Base-by-base conservation (phyloP, 2,329 filamentous ascomycete species). In the Corinectria fuckeliana region DNA sequence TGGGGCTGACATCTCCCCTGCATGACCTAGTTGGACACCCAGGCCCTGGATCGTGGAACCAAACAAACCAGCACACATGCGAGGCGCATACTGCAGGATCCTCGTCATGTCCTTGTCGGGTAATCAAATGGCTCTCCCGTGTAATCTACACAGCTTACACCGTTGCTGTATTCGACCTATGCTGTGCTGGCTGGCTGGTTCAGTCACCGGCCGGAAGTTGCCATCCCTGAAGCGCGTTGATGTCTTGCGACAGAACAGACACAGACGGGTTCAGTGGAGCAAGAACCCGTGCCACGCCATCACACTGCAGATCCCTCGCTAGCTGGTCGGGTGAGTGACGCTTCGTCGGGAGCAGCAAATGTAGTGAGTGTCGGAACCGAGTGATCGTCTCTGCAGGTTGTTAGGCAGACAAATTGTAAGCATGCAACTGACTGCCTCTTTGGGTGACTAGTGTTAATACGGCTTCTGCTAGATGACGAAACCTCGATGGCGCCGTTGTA, bases 61-160 rank as follows among this genome's bases (percentile, higher is more conserved):
- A 58, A 57, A 53, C 56, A 58, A 58, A 58, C 56, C 36, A 49
- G 20, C 21, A 34, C 44, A 16, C 34, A 49, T 58, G 42, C 21
- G 45, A 49, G 47, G 45, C 26, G 34, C 36, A 23, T 32, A 11
- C 39, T 42, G 28, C 38, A 48, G 44, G n/a, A 16, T 28, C n/a
- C 34, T 32, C 32, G 18, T 34, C 28, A 26, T 52, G 49, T 30
- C 42, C 28, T 41, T 48, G 56, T 42, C 20, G 44, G n/a, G 3
- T 20, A 28, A 26, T 13, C 13, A 13, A 45, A 23, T 45, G 41
- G 20, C 51, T 13, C 25, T 16, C 10, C 25, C 18, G 25, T 20
- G 11, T 54, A n/a, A n/a, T n/a, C n/a, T n/a, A 39, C 20, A 21
- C 45, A 44, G 28, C 48, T 50, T 13, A 23, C 41, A 36, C 18